Evolutionary conservation across 371 early-diverging fungal species (phyloP).

Genomic region (Capillidium heterosporum): DNA sequence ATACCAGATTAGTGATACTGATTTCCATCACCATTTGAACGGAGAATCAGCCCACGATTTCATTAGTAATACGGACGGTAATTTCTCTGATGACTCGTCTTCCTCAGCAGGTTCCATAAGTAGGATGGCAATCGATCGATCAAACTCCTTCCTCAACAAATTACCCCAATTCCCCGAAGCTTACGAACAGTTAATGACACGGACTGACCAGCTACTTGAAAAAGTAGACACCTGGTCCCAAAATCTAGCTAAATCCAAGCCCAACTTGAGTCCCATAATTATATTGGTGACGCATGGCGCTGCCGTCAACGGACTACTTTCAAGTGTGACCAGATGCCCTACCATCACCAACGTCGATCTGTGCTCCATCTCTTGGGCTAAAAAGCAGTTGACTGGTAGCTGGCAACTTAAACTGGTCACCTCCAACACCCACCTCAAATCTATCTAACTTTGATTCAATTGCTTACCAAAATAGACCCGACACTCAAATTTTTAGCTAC

Average conservation of each 20-base stretch:
- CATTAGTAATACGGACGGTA: too few species aligned
- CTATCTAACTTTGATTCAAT: too few species aligned
- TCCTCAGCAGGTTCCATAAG: neutral
- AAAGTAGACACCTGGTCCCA: neutral
- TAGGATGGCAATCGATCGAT: neutral
- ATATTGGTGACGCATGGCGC: conserved; percentile 6
- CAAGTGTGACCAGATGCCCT: neutral
- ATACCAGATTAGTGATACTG: neutral
- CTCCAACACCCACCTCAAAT: neutral
- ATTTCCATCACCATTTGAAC: neutral
- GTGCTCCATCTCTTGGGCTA: neutral
- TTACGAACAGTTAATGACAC: neutral
- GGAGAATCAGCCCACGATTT: neutral
- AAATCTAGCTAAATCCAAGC: neutral
- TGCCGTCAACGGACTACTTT: neutral
- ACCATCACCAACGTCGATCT: neutral
- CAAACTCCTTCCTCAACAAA: neutral
- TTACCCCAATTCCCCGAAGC: conserved; percentile 6
- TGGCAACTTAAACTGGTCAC: neutral
- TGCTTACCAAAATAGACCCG: too few species aligned
- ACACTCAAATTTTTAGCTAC: too few species aligned
- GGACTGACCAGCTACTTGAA: neutral
- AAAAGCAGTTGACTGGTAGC: neutral
- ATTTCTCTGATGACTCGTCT: too few species aligned
- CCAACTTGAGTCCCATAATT: neutral